Base-by-base conservation (phyloP, 2,329 filamentous ascomycete genomes). In the Cytospora schulzeri region DNA sequence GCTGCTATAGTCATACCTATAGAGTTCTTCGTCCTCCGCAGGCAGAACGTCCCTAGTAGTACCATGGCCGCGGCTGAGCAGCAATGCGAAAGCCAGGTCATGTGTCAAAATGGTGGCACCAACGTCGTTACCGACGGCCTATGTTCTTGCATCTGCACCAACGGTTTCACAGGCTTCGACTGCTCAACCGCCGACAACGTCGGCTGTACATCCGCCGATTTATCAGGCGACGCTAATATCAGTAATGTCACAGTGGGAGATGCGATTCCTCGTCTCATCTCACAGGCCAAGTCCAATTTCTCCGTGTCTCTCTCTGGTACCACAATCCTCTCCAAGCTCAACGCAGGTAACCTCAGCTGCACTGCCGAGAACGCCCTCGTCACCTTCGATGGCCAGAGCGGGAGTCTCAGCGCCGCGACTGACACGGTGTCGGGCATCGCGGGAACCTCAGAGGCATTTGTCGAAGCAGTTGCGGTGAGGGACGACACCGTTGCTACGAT, bases 131-230 rank as follows among this genome's bases (percentile, higher is more conserved):
- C 84, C 19, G 81, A 86, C 63, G 84, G 86, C 4, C 79, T 84
- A 24, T 98, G 94, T 77, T 89, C 89, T 15, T 99, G 94, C 74
- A 87, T 97, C 52, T 99, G 94, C 76, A 87, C 89, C 26, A 93
- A 95, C 71, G 92, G 93, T 1, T 98, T 94, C 74, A 93, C 91
- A 0, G 83, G 84, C 17, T 76, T 78, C 26, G 79, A 83, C 65
- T 87, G 85, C 71, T 81, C 79, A 6, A 74, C 76, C 28, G 73
- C 76, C 1, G 80, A 79, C 57, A 74, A 79, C 0, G 75, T 79
- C 48, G 84, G 83, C 19, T 88, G 85, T 71, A 83, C 83, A 1
- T 84, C 81, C 1, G 82, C 83, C 12, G 77, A 79, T 31, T 84
- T 78, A 19, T 68, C 72, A 14, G 76, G 77, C 48, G 76, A 76